Evolutionary conservation across 139 green algal species (phyloP).

Genomic region (Coccomyxa sp.): DNA sequence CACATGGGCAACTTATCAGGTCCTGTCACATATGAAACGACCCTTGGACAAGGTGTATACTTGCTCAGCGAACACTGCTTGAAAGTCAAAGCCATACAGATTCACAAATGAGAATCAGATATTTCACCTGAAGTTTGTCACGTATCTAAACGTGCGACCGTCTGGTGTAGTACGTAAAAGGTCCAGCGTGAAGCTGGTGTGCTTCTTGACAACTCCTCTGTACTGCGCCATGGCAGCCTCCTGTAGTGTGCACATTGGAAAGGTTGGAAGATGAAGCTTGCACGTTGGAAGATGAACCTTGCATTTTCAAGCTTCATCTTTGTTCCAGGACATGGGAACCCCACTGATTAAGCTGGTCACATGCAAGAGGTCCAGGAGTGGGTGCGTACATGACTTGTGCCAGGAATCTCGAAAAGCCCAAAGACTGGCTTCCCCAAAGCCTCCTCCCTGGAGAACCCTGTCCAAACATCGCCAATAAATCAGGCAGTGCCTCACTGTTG

Average conservation of each 20-base stretch:
- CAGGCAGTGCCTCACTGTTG: background rate
- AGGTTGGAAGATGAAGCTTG: no score
- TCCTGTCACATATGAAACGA: no score
- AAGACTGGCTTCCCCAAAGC: slow-evolving; percentile 1
- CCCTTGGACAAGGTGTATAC: no score
- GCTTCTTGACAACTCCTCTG: slow-evolving; percentile 1
- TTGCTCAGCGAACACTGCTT: background rate
- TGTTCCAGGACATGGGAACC: background rate
- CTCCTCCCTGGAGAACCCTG: slow-evolving; percentile 6
- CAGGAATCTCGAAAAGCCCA: slow-evolving; percentile 1
- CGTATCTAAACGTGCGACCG: background rate
- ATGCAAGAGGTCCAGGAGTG: background rate
- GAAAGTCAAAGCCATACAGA: background rate
- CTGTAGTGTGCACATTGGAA: background rate
- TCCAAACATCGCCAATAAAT: background rate
- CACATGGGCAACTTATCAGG: no score
- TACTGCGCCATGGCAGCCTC: slow-evolving; percentile 1
- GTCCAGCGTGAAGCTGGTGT: slow-evolving; percentile 8
- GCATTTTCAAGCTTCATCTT: background rate
- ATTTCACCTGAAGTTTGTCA: background rate
- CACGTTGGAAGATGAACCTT: no score
- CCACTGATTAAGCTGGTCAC: background rate
- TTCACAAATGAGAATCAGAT: background rate
- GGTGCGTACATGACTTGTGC: background rate
- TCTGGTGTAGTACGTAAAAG: background rate